Evolutionary conservation across 345 rosid species (phyloP).

Genomic region (Abelmoschus esculentus): DNA sequence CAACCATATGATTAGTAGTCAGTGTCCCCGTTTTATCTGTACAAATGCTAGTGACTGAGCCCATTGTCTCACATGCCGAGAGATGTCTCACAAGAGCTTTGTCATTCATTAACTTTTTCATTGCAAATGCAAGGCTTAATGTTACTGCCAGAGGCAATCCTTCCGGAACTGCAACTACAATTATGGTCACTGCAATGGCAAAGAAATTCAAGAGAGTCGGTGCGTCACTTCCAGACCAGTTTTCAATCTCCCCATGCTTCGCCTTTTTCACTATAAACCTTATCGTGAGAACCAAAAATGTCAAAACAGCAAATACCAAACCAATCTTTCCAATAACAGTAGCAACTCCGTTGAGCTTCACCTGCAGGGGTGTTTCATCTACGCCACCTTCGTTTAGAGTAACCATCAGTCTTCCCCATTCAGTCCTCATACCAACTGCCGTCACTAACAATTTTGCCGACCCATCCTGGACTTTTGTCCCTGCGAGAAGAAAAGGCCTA

Average conservation of each 20-base stretch:
- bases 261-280: conserved; percentile 43
- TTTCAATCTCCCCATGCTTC: conserved; percentile 28
- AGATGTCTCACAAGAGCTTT: conserved; percentile 70
- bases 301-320: conserved; percentile 50
- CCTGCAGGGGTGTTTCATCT: conserved; percentile 64
- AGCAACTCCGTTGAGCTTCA: conserved; percentile 59
- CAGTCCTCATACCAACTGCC: conserved; percentile 65
- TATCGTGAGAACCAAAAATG: conserved; percentile 44
- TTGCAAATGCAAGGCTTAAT: conserved; percentile 70
- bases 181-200: conserved; percentile 67
- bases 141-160: conserved; percentile 78
- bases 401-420: conserved; percentile 68
- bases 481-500: conserved; percentile 46
- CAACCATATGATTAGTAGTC: conserved; percentile 61
- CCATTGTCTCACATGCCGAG: conserved; percentile 78
- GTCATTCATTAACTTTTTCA: conserved; percentile 67
- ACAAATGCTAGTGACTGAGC: conserved; percentile 63
- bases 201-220: conserved; percentile 47
- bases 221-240: conserved; percentile 36
- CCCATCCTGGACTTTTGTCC: conserved; percentile 56
- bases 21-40: conserved; percentile 75
- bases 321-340: conserved; percentile 62
- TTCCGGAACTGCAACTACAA: conserved; percentile 77
- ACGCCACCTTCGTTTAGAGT: conserved; percentile 42
- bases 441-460: conserved; percentile 64